phyloP scores from a whole-genome alignment of 1,284 basidiomycete species.

The Rhodotorula sp. region DNA sequence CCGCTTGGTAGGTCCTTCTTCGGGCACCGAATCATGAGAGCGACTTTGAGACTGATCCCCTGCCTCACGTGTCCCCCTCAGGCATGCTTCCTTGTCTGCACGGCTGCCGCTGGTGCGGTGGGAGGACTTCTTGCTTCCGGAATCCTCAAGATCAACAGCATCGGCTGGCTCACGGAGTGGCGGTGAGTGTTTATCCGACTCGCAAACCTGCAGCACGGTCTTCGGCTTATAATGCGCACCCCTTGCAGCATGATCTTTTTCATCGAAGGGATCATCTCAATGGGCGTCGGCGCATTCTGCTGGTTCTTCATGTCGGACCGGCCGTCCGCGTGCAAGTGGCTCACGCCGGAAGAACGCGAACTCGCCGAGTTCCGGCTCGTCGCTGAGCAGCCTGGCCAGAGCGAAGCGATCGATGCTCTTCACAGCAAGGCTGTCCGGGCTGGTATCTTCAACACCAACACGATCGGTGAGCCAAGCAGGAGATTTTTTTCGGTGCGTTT shows the following conservation, averaged over 20 bases:
- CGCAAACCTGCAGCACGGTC: no score
- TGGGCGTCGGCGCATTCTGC: slow-evolving; percentile 44
- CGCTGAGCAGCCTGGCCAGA: slow-evolving; percentile 49
- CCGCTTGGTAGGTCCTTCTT: slow-evolving; percentile 33
- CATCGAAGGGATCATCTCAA: slow-evolving; percentile 50
- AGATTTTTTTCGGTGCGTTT: neutral
- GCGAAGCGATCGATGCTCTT: slow-evolving; percentile 45
- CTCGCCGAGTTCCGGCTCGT: slow-evolving; percentile 45
- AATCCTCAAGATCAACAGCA: slow-evolving; percentile 27
- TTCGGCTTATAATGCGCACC: no score
- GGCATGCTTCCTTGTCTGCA: slow-evolving; percentile 18
- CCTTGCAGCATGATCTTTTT: neutral
- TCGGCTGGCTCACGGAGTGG: slow-evolving; percentile 39
- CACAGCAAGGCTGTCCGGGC: slow-evolving; percentile 37
- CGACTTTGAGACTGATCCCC: slow-evolving; percentile 5
- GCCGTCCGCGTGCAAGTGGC: slow-evolving; percentile 48
- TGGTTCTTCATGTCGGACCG: slow-evolving; percentile 48
- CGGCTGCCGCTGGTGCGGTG: slow-evolving; percentile 42
- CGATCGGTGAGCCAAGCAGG: slow-evolving; percentile 15
- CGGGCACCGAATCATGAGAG: neutral
- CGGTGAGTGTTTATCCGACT: no score
- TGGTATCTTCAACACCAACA: slow-evolving; percentile 40
- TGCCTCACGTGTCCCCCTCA: neutral
- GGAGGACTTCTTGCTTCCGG: slow-evolving; percentile 44
- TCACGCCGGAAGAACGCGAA: slow-evolving; percentile 47